phyloP scores from a whole-genome alignment of 192 early-diverging fungal species.

The Lobulomyces angularis region DNA sequence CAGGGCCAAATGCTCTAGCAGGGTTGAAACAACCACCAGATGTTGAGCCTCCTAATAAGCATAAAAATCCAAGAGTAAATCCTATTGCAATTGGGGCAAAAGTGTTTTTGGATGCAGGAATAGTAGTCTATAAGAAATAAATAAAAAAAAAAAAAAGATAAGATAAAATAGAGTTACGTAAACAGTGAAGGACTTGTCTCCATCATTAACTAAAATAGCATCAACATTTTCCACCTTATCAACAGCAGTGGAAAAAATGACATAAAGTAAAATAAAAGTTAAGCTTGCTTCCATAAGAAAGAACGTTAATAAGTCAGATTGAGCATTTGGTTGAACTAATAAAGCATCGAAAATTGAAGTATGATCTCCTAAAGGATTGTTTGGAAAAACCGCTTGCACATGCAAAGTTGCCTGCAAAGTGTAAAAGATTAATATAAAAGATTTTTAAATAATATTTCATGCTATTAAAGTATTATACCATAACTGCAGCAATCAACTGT shows the following conservation, averaged over 20 bases:
- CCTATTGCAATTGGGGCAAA: constrained; percentile 52
- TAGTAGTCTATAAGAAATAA: constrained; percentile 43
- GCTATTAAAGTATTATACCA: no score
- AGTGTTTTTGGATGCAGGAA: constrained; percentile 47
- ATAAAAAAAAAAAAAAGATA: no score
- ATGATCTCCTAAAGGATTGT: no score
- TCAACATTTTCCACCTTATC: constrained; percentile 51
- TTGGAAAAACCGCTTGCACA: constrained; percentile 37
- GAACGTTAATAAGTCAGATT: no score
- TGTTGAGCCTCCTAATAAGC: constrained; percentile 39
- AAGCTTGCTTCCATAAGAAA: constrained; percentile 46
- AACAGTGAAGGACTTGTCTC: constrained; percentile 42
- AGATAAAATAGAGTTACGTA: constrained; percentile 24
- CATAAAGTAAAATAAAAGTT: constrained; percentile 50
- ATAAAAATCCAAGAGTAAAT: constrained; percentile 39
- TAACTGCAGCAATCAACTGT: no score
- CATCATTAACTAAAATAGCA: constrained; percentile 18
- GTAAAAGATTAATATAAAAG: no score
- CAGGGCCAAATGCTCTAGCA: constrained; percentile 44
- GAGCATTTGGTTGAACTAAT: no score
- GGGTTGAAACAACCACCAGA: constrained; percentile 52
- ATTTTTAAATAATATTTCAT: no score
- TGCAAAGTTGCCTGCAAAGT: no score
- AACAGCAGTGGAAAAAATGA: constrained; percentile 51
- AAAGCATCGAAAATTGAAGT: no score